phyloP scores from a whole-genome alignment of 805 yeast genomes.

The Candida suzukii region DNA sequence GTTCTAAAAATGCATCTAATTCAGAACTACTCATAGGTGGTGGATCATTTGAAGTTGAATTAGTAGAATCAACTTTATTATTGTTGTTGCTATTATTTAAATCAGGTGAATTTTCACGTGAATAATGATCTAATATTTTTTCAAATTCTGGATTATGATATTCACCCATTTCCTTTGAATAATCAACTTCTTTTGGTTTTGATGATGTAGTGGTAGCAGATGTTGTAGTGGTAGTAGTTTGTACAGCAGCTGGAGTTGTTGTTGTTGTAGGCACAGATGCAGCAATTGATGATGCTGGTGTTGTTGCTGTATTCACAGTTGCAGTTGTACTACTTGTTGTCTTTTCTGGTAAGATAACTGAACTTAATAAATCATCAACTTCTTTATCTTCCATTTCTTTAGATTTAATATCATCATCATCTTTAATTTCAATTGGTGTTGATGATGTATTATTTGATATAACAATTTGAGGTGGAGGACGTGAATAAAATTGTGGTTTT shows the following conservation, averaged over 20 bases:
- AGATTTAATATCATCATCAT: not conserved
- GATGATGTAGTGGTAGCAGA: not conserved
- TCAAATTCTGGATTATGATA: constrained; percentile 9
- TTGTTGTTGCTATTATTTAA: not conserved
- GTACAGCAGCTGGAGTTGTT: not conserved
- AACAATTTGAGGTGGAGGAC: constrained; percentile 5
- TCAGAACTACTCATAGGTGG: constrained; percentile 5
- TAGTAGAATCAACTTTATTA: constrained; percentile 1
- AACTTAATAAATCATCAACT: not conserved
- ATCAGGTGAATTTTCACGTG: constrained; percentile 11
- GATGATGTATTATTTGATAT: not conserved
- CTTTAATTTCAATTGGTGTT: not conserved
- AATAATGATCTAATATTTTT: constrained; percentile 9
- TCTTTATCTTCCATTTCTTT: not conserved
- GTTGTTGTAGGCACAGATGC: not conserved
- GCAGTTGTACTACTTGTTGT: not conserved
- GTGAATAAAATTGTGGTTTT: constrained; percentile 23
- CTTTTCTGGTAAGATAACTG: not conserved
- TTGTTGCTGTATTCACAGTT: not conserved
- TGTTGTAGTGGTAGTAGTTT: not conserved
- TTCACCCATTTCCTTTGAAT: not conserved
- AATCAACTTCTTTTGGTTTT: not conserved
- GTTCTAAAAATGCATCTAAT: constrained; percentile 15
- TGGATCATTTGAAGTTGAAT: constrained; percentile 2
- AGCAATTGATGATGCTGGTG: not conserved